Evolutionary conservation across 345 rosid species (phyloP).

Genomic region (Pugionium cornutum): DNA sequence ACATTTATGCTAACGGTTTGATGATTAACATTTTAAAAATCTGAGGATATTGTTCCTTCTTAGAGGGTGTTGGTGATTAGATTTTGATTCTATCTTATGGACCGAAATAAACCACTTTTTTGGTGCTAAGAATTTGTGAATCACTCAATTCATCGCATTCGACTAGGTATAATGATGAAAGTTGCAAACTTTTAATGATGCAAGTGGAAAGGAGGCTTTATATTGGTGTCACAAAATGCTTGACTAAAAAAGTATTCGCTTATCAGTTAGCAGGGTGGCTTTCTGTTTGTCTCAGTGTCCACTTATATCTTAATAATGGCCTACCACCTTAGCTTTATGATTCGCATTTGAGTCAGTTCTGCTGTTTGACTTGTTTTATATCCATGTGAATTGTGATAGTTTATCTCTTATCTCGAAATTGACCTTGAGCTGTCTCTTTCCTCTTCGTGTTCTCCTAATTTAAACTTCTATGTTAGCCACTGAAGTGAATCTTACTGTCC

Average conservation of each 20-base stretch:
- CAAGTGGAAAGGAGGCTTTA: constrained; percentile 10
- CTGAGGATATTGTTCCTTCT: constrained; percentile 1
- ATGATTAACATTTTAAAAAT: not conserved
- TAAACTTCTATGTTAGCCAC: constrained; percentile 1
- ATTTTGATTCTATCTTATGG: not conserved
- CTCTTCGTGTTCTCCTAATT: constrained; percentile 7
- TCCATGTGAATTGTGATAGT: not conserved
- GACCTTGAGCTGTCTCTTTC: constrained; percentile 8
- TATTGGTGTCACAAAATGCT: not conserved
- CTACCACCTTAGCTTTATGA: not conserved
- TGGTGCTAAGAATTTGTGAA: constrained; percentile 5
- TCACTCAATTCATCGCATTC: not conserved
- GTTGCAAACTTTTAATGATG: constrained; percentile 14
- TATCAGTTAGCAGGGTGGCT: not conserved
- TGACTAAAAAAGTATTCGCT: not conserved
- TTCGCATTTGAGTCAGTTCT: constrained; percentile 11
- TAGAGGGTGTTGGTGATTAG: not conserved
- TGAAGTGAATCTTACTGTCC: not conserved
- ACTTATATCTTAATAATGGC: constrained; percentile 6
- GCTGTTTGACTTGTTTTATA: constrained; percentile 13
- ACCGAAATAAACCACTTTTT: not conserved
- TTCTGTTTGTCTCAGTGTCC: constrained; percentile 8
- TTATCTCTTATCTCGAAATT: not conserved
- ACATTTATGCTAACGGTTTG: not conserved
- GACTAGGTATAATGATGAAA: not conserved